Evolutionary conservation across 2,329 filamentous ascomycete species (phyloP).

Genomic region (Chrysoporthe deuterocubensis): DNA sequence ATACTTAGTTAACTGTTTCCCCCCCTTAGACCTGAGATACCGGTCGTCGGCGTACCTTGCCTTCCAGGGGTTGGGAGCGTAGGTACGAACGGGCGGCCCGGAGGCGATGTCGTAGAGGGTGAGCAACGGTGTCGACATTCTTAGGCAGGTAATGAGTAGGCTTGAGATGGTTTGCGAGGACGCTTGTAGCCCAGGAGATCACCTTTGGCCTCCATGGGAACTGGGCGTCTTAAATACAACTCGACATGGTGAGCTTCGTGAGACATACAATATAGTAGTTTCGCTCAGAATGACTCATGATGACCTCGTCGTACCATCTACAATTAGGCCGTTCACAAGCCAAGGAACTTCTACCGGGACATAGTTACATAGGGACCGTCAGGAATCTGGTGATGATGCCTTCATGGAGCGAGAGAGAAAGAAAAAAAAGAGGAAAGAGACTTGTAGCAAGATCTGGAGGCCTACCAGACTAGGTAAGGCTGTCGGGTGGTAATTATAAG

Average conservation of each 20-base stretch:
- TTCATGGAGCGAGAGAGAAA: no score
- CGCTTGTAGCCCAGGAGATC: not conserved
- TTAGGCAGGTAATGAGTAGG: not conserved
- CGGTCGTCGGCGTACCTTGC: constrained; percentile 28
- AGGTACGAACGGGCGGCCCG: constrained; percentile 36
- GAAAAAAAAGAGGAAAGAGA: no score
- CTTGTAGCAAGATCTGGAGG: no score
- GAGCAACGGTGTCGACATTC: constrained; percentile 30
- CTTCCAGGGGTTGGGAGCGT: constrained; percentile 41
- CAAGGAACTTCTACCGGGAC: not conserved
- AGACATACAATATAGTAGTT: not conserved
- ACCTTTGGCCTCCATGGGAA: not conserved
- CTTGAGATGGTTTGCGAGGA: not conserved
- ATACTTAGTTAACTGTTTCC: not conserved
- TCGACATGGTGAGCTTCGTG: not conserved
- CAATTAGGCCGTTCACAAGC: not conserved
- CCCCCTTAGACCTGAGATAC: constrained; percentile 3
- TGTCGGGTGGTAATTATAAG: no score
- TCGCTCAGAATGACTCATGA: constrained; percentile 9
- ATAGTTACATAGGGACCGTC: not conserved
- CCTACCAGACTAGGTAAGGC: no score
- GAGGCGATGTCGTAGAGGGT: constrained; percentile 49
- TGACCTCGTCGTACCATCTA: not conserved
- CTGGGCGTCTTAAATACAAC: not conserved
- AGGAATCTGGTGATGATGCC: no score